phyloP scores from a whole-genome alignment of 78 protist genomes.

The Dictyostelium brefeldianum region DNA sequence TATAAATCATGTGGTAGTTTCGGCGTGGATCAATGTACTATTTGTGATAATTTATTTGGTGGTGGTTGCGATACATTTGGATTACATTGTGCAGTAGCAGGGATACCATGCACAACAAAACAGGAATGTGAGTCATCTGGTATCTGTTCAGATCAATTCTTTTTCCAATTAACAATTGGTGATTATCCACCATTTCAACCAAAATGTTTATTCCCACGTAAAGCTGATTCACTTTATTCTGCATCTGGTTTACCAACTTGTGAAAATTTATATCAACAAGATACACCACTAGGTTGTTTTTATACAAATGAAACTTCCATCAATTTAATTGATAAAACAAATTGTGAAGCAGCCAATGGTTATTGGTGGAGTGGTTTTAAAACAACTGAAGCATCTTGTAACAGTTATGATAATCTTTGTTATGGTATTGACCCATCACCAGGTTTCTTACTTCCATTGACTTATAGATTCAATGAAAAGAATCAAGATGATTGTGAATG shows the following conservation, averaged over 20 bases:
- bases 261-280: not conserved
- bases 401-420: not conserved
- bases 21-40: slow-evolving; percentile 1
- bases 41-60: not conserved
- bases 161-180: not conserved
- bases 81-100: not conserved
- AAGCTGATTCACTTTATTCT: not conserved
- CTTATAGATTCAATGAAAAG: slow-evolving; percentile 39
- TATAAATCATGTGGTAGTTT: not conserved
- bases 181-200: slow-evolving; percentile 31
- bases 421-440: slow-evolving; percentile 13
- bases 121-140: slow-evolving; percentile 11
- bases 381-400: not conserved
- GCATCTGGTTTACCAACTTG: slow-evolving; percentile 18
- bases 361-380: not conserved
- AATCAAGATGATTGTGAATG: not conserved
- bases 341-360: slow-evolving; percentile 6
- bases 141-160: slow-evolving; percentile 18
- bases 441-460: not conserved
- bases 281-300: slow-evolving; percentile 52
- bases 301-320: not conserved
- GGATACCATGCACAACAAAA: not conserved
- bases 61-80: slow-evolving; percentile 19
- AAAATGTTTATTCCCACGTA: slow-evolving; percentile 25
- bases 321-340: not conserved